Base-by-base conservation (phyloP, 208 protist species). In the Crithidia brevicula region DNA sequence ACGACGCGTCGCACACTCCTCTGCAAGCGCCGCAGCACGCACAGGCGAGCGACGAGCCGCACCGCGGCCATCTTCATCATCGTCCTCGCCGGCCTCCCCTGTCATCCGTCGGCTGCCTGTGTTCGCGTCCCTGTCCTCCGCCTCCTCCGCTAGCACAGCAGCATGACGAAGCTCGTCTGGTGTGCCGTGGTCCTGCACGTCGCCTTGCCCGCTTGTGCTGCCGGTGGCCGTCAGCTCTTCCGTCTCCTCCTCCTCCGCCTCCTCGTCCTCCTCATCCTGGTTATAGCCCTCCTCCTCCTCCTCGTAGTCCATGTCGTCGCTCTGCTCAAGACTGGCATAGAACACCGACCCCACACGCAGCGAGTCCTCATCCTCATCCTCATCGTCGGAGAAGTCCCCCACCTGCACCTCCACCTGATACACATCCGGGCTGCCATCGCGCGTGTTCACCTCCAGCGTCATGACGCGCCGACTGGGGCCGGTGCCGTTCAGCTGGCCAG, bases 331-430 rank as follows among this genome's bases (percentile, higher is more conserved):
- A 25, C 18, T 3, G 18, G 25, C 18, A 50, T 11, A 20, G 34
- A 28, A 49, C 13, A 43, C 1, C 20, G 61, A 67, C 27, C 30
- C 59, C 3, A n/a, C n/a, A n/a, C n/a, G n/a, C n/a, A n/a, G n/a
- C n/a, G n/a, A n/a, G 10, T 62, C 67, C 6, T 53, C 50, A 4
- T 47, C 67, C 0, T 45, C 43, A 3, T 67, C 59, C 20, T 53
- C 51, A 23, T 50, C 31, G 28, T 70, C 62, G 2, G 61, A 69
- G 47, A 68, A 68, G 51, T 65, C 70, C 4, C 70, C 70, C 23
- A 76, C 70, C 47, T 76, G 70, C 62, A 76, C 70, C 31, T 70
- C 62, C 15, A 76, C 53, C 49, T 70, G 70, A 27, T 61, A 76
- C 33, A 70, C 23, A 22, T 76, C 62, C 20, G 61, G 70, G 10